Percentiles rank a stretch among this genome's conserved stretches.
Evolutionary conservation across 2,329 filamentous ascomycete species (phyloP).

Genomic region (Tolypocladium ophioglossoides): DNA sequence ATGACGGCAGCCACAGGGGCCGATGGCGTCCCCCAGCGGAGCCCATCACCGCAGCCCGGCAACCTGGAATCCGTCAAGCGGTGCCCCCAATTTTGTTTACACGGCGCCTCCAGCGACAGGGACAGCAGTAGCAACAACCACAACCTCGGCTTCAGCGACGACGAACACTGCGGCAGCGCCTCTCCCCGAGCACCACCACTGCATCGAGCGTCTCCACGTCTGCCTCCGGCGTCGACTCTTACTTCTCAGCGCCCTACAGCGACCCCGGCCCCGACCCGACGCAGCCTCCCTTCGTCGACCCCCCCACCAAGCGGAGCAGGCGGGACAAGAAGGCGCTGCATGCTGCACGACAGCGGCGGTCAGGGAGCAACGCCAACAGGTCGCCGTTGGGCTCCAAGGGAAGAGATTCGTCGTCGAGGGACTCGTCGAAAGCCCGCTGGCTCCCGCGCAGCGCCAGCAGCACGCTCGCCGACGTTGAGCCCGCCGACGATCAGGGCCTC

Average conservation of each 20-base stretch:
- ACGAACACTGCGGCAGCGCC: neutral
- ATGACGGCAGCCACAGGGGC: constrained; percentile 5
- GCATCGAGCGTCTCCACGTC: constrained; percentile 10
- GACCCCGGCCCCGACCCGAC: constrained; percentile 5
- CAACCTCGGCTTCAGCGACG: neutral
- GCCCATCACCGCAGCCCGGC: constrained; percentile 21
- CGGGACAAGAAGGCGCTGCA: constrained; percentile 39
- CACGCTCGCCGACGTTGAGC: constrained; percentile 30
- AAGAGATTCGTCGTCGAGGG: constrained; percentile 13
- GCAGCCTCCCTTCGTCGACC: constrained; percentile 10
- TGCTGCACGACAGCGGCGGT: constrained; percentile 36
- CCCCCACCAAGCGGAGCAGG: constrained; percentile 26
- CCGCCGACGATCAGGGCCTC: constrained; percentile 37
- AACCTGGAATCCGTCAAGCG: constrained; percentile 23
- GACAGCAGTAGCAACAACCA: neutral
- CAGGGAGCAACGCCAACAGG: constrained; percentile 23
- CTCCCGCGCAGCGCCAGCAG: constrained; percentile 24
- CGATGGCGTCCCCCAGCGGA: constrained; percentile 6
- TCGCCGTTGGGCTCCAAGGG: constrained; percentile 7
- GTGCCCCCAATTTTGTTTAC: constrained; percentile 36
- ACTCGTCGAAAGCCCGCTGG: constrained; percentile 7
- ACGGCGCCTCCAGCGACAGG: constrained; percentile 13
- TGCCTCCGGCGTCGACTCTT: constrained; percentile 12
- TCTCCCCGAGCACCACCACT: neutral
- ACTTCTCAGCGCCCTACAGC: neutral